A percentile compares a stretch with the other conserved stretches of the same genome.
Evolutionary conservation across 1,284 basidiomycete species (phyloP).

Genomic region (Puccinia coronata): DNA sequence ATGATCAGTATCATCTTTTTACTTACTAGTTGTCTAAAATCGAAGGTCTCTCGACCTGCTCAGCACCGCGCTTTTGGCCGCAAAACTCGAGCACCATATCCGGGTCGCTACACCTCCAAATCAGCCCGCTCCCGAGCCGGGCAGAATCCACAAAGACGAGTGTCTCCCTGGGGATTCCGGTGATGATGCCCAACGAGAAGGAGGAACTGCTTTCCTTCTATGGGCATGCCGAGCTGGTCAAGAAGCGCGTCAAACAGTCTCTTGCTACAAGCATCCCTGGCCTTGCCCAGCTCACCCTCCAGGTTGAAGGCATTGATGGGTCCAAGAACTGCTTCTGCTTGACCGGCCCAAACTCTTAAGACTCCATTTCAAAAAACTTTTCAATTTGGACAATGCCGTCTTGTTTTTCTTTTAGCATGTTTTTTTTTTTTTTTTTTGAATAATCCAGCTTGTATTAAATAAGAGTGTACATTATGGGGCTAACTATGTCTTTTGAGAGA

Average conservation of each 20-base stretch:
- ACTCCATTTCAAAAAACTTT: too few species aligned
- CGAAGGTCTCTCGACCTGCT: constrained; percentile 78
- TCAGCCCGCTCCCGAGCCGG: constrained; percentile 62
- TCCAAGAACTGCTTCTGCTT: constrained; percentile 35
- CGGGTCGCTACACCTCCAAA: constrained; percentile 85
- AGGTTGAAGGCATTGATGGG: constrained; percentile 64
- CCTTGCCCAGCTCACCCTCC: constrained; percentile 81
- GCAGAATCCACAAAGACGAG: constrained; percentile 1
- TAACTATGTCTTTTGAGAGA: too few species aligned
- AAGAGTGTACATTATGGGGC: too few species aligned
- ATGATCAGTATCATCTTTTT: too few species aligned
- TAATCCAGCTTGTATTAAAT: too few species aligned
- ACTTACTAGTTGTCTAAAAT: constrained; percentile 66
- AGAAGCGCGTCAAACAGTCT: constrained; percentile 72
- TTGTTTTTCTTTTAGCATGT: too few species aligned
- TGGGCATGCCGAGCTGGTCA: constrained; percentile 66
- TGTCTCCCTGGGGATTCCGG: background rate
- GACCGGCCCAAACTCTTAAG: constrained; percentile 1
- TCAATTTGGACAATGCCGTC: too few species aligned
- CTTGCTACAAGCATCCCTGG: constrained; percentile 73
- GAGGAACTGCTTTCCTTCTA: constrained; percentile 23
- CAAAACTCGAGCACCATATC: constrained; percentile 82
- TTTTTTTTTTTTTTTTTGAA: too few species aligned
- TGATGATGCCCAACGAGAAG: constrained; percentile 45
- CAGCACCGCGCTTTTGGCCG: constrained; percentile 88